These are phyloP conservation scores for Xylariales sp. DNA, from an alignment of 2,329 filamentous ascomycete species.

Conservation along the genomic window DNA sequence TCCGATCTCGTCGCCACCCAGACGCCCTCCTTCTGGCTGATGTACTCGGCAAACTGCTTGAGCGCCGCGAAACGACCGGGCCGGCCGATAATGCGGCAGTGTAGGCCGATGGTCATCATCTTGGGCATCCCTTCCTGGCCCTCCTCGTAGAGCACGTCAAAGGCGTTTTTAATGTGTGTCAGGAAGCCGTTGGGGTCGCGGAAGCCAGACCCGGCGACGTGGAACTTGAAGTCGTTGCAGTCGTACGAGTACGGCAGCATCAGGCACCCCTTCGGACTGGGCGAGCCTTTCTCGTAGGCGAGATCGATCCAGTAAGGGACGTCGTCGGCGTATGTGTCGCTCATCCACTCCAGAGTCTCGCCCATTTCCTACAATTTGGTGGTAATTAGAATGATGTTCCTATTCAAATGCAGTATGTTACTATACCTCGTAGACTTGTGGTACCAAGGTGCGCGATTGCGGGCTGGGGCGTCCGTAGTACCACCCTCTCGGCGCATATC, in stretches of 20 bases:
- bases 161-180: constrained; percentile 43
- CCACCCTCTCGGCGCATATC: constrained; percentile 42
- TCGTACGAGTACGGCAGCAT: constrained; percentile 53
- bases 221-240: constrained; percentile 48
- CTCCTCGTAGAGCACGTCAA: constrained; percentile 50
- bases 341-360: constrained; percentile 42
- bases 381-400: neutral
- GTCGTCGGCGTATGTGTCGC: constrained; percentile 50
- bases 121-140: constrained; percentile 42
- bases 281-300: constrained; percentile 37
- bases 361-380: constrained; percentile 34
- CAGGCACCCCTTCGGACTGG: constrained; percentile 40
- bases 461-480: constrained; percentile 44
- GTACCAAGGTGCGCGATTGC: constrained; percentile 39
- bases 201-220: constrained; percentile 35
- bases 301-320: constrained; percentile 52
- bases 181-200: constrained; percentile 38
- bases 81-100: constrained; percentile 35
- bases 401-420: neutral
- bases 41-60: constrained; percentile 43
- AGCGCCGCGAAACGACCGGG: constrained; percentile 47
- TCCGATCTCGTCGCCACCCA: constrained; percentile 50
- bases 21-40: constrained; percentile 41
- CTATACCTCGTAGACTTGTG: constrained; percentile 40
- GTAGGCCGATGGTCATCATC: constrained; percentile 53